Evolutionary conservation across 2,329 filamentous ascomycete species (phyloP), one percentile per base, ranked within the genome.

Genomic region (Paecilomyces sp.): DNA sequence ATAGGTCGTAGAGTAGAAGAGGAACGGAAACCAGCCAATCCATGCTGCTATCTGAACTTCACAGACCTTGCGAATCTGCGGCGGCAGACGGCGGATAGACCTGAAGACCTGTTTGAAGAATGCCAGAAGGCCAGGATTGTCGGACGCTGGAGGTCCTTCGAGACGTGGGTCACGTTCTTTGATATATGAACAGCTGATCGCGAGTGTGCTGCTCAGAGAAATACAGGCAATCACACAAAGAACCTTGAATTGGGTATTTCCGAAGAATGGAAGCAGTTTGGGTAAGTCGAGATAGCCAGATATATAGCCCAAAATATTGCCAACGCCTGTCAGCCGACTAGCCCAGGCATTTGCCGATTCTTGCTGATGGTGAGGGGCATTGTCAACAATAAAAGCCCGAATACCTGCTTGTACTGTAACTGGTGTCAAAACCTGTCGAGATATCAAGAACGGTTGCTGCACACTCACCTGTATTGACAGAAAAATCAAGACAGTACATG

Each of bases 1-100:
- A 73, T 94, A 97, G 18, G 91, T 95, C 1, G 92, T 96, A 4
- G 91, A 91, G 78, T 97, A 97, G 77, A 96, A 97, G 2, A 97
- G 82, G 73, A 96, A 92, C 0, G 92, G 92, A 68, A 97, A 97
- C 85, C 93, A 97, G 57, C 91, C 93, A 59, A 97, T 87, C 92
- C 92, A 97, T 4, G 91, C 91, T 62, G 88, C 92, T 66, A 93
- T 86, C 71, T 94, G 90, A 0, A 92, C 88, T 64, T 87, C 79
- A 70, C 92, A 97, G 41, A 97, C 91, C 63, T 85, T 88, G 63
- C 83, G 83, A 64, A 94, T 91, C 74, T 96, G 92, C 0, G 88
- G 87, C 0, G 93, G 92, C 6, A 97, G 80, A 47, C 87, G 84
- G 67, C 83, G 85, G 64, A 96, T 89, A 0, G 92, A 92, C 55